Evolutionary conservation across 2,329 filamentous ascomycete species (phyloP), one percentile per base, ranked within the genome.

Genomic region (Ophiocordyceps camponoti-rufipedis): DNA sequence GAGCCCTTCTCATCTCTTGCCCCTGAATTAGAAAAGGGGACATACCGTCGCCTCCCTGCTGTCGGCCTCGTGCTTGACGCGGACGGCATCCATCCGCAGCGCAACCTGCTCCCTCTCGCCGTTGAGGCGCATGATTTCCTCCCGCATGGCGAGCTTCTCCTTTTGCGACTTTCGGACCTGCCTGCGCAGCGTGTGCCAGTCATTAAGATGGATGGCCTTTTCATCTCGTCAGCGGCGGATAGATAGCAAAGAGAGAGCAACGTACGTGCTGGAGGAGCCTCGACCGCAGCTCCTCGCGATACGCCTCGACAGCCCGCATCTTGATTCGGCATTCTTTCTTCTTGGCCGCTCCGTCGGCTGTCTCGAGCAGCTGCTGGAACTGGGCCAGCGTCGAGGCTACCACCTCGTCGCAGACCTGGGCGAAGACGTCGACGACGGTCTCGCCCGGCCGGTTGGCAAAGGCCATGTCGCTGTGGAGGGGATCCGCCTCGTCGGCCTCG

Each of bases 51-150:
- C 66, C 47, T 70, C 63, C 48, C 66, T 67, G 44, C 64, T 71
- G 28, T 74, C 70, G 3, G 61, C 66, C 49, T 80, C 75, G 47
- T 81, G 75, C 51, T 68, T 71, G 33, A 69, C 68, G 41, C 78
- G 66, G n/a, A 80, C 63, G 8, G 74, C 73, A 50, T 82, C 78
- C 67, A 78, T 79, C 40, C 69, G 70, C 16, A 81, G 58, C 5
- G 71, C 74, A 8, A 81, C 70, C 50, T 80, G 70, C 52, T 80
- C 75, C 45, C 75, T 65, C 59, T 81, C 76, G 19, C 66, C 64
- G 42, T 73, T 69, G 47, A 80, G 65, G 1, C 67, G 66, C 28
- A 80, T 55, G n/a, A 82, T 75, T 31, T 78, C 73, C 12, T 76
- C 70, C 41, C 78, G 69, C 16, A 81, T 58, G 0, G 61, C 56